A percentile compares a stretch with the other conserved stretches of the same genome.
These are phyloP conservation scores for Aspergillus saccharolyticus DNA, from an alignment of 495 filamentous ascomycete species.

Conservation along the genomic window DNA sequence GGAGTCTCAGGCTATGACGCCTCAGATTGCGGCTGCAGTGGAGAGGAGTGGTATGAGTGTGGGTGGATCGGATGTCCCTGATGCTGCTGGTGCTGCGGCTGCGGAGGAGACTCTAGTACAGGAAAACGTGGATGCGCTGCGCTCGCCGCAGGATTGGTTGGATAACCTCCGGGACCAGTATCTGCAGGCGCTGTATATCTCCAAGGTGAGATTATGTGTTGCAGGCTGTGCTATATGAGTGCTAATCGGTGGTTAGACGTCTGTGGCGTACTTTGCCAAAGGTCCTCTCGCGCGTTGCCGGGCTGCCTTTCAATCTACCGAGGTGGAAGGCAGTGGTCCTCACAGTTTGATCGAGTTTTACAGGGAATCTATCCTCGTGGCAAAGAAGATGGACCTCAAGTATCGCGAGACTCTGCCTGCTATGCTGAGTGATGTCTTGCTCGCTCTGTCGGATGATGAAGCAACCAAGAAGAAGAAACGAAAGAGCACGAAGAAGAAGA, in stretches of 20 bases:
- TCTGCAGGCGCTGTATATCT: constrained; percentile 82
- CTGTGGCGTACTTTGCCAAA: constrained; percentile 95
- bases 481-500: constrained; percentile 65
- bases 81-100: constrained; percentile 14
- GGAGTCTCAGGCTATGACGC: not conserved
- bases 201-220: constrained; percentile 54
- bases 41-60: not conserved
- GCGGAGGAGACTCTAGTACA: not conserved
- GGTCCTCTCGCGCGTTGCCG: constrained; percentile 86
- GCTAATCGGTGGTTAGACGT: constrained; percentile 51
- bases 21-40: not conserved
- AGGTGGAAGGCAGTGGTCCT: constrained; percentile 30
- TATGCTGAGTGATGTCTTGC: constrained; percentile 59
- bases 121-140: constrained; percentile 27
- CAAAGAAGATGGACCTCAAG: constrained; percentile 79
- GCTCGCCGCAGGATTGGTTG: constrained; percentile 58
- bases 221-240: too few species aligned
- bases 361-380: constrained; percentile 63
- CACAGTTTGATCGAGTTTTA: constrained; percentile 61
- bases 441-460: constrained; percentile 58
- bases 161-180: constrained; percentile 72
- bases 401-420: constrained; percentile 71
- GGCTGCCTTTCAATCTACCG: constrained; percentile 62
- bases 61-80: constrained; percentile 2
- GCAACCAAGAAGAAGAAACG: constrained; percentile 46